Evolutionary conservation across 208 protist species (phyloP).

Genomic region (Endotrypanum monterogeii): DNA sequence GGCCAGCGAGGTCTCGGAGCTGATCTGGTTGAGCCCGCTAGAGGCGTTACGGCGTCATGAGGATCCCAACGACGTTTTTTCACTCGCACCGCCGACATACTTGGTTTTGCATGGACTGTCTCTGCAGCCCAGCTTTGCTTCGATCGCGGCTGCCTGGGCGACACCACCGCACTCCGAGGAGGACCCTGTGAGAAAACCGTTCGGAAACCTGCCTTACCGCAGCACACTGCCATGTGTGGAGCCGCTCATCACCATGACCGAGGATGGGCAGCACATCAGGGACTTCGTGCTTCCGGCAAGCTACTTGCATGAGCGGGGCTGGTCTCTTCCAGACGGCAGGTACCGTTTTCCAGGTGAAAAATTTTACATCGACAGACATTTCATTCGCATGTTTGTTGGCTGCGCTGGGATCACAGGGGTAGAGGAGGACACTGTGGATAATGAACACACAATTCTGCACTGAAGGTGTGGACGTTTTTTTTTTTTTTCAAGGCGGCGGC

Average conservation of each 20-base stretch:
- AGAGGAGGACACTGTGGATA: not conserved
- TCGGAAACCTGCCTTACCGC: slow-evolving; percentile 27
- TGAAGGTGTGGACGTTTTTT: not conserved
- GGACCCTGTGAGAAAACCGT: not conserved
- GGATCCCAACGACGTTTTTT: slow-evolving; percentile 31
- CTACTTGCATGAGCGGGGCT: slow-evolving; percentile 31
- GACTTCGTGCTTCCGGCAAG: slow-evolving; percentile 18
- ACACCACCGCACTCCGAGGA: not conserved
- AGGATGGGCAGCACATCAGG: slow-evolving; percentile 14
- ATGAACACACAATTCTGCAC: not conserved
- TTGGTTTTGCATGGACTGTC: slow-evolving; percentile 48
- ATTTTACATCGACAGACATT: slow-evolving; percentile 7
- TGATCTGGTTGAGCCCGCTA: slow-evolving; percentile 55
- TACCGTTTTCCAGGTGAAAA: slow-evolving; percentile 23
- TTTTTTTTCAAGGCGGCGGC: no score
- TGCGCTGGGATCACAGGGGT: not conserved
- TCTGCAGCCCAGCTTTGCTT: slow-evolving; percentile 25
- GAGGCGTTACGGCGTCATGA: slow-evolving; percentile 52
- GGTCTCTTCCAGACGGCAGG: slow-evolving; percentile 19
- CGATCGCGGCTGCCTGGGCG: slow-evolving; percentile 31
- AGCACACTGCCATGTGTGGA: slow-evolving; percentile 27
- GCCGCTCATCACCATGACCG: slow-evolving; percentile 9
- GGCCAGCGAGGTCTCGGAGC: slow-evolving; percentile 35
- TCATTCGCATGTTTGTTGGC: slow-evolving; percentile 23
- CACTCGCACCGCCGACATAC: slow-evolving; percentile 50